Conservation (phyloP, 495 filamentous ascomycete genomes). For the Penicillium bovifimosum region DNA sequence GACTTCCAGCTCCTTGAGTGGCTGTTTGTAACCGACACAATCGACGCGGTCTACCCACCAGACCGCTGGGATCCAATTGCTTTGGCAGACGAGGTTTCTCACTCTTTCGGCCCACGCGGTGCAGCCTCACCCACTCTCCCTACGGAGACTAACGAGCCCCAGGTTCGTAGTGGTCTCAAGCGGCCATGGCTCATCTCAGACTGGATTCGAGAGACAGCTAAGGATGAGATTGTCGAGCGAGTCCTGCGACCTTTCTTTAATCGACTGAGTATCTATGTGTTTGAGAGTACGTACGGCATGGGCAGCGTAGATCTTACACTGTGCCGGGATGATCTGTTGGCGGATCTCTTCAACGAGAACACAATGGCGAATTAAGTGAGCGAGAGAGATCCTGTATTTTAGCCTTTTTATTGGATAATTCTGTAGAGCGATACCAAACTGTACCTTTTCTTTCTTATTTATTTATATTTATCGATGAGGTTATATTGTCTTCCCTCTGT, state of each 20-base stretch:
- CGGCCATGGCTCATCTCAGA: constrained; percentile 41
- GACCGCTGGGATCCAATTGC: constrained; percentile 66
- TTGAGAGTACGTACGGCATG: constrained; percentile 89
- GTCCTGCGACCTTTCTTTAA: constrained; percentile 85
- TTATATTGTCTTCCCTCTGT: constrained; percentile 6
- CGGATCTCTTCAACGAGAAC: constrained; percentile 79
- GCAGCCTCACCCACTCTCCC: constrained; percentile 33
- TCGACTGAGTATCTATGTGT: constrained; percentile 83
- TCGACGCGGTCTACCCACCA: constrained; percentile 89
- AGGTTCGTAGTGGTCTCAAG: constrained; percentile 23
- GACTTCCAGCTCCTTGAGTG: constrained; percentile 96
- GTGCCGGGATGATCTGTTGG: constrained; percentile 64
- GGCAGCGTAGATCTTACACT: constrained; percentile 58
- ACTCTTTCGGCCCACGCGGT: constrained; percentile 57
- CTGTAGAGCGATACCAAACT: constrained; percentile 1
- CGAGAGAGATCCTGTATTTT: background rate
- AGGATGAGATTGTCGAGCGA: constrained; percentile 66
- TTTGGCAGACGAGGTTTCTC: constrained; percentile 79
- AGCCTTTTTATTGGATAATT: background rate
- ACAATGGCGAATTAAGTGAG: constrained; percentile 40
- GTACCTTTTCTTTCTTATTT: background rate
- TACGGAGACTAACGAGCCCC: constrained; percentile 31
- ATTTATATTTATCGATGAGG: too few relatives aligned
- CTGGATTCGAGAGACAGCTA: constrained; percentile 44
- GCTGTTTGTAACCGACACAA: constrained; percentile 94